phyloP scores from a whole-genome alignment of 2,329 filamentous ascomycete species.

The Chaetomium globosum region DNA sequence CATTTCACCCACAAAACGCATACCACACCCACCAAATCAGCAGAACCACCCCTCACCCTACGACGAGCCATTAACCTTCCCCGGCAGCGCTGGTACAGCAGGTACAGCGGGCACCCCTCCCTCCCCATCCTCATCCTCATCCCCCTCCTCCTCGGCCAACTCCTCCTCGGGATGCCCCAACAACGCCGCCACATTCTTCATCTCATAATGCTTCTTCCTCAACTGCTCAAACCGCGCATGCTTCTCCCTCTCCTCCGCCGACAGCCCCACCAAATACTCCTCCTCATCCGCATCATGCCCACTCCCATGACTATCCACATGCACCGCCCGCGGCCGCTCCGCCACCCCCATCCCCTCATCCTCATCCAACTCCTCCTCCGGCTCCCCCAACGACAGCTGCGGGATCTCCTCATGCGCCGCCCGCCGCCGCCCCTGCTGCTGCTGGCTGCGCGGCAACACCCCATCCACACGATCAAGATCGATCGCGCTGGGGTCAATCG shows the following conservation, averaged over 20 bases:
- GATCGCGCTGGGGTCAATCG: constrained; percentile 69
- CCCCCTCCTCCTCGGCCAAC: constrained; percentile 61
- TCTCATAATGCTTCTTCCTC: constrained; percentile 97
- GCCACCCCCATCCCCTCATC: constrained; percentile 41
- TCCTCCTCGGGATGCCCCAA: constrained; percentile 76
- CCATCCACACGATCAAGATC: constrained; percentile 67
- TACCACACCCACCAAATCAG: background rate
- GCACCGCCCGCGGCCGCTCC: constrained; percentile 68
- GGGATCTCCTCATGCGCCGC: constrained; percentile 76
- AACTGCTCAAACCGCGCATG: constrained; percentile 87
- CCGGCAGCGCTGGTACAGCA: constrained; percentile 49
- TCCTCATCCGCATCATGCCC: constrained; percentile 62
- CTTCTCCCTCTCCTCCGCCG: constrained; percentile 80
- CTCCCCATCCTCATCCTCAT: constrained; percentile 40
- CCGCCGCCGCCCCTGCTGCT: constrained; percentile 36
- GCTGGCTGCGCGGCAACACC: constrained; percentile 27
- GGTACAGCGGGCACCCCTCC: constrained; percentile 45
- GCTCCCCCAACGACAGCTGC: constrained; percentile 86
- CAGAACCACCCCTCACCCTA: constrained; percentile 9
- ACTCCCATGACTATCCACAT: constrained; percentile 68
- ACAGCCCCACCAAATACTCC: constrained; percentile 57
- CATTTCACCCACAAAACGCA: background rate
- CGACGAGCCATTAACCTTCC: constrained; percentile 33
- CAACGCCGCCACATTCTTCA: constrained; percentile 88
- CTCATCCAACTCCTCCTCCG: constrained; percentile 69